phyloP scores from a whole-genome alignment of 1,139 yeast species.

The Hansenula lynferdii region DNA sequence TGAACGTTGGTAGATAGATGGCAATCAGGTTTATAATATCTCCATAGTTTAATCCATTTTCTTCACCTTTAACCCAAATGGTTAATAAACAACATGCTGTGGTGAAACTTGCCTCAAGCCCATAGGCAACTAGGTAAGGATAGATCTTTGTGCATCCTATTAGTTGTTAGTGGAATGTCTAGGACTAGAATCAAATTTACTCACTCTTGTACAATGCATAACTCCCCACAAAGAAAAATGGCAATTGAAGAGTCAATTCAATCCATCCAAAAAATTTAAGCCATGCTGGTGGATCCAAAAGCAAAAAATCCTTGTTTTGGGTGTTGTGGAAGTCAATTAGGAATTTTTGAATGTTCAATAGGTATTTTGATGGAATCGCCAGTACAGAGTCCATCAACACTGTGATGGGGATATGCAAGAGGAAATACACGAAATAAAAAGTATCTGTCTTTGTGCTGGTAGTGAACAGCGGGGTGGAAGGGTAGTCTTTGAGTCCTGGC shows the following conservation, averaged over 20 bases:
- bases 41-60: slow-evolving; percentile 26
- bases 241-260: slow-evolving; percentile 73
- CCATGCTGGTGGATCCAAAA: slow-evolving; percentile 61
- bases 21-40: slow-evolving; percentile 41
- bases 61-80: slow-evolving; percentile 31
- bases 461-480: slow-evolving; percentile 11
- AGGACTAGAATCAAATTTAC: not conserved
- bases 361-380: slow-evolving; percentile 53
- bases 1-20: slow-evolving; percentile 62
- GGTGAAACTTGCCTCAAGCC: slow-evolving; percentile 71
- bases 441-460: slow-evolving; percentile 32
- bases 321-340: slow-evolving; percentile 55
- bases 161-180: slow-evolving; percentile 3
- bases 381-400: slow-evolving; percentile 69
- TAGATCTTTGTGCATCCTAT: slow-evolving; percentile 31
- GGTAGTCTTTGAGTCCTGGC: not conserved
- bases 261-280: slow-evolving; percentile 61
- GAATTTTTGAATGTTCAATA: slow-evolving; percentile 39
- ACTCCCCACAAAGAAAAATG: slow-evolving; percentile 54
- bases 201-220: slow-evolving; percentile 14
- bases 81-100: slow-evolving; percentile 59
- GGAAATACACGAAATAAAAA: slow-evolving; percentile 46
- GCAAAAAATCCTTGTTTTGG: slow-evolving; percentile 65
- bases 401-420: slow-evolving; percentile 72
- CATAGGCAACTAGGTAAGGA: slow-evolving; percentile 57